Percentiles rank a stretch among this genome's conserved stretches.
Conservation (phyloP, 805 yeast species). For the Metschnikowia cerradonensis region DNA sequence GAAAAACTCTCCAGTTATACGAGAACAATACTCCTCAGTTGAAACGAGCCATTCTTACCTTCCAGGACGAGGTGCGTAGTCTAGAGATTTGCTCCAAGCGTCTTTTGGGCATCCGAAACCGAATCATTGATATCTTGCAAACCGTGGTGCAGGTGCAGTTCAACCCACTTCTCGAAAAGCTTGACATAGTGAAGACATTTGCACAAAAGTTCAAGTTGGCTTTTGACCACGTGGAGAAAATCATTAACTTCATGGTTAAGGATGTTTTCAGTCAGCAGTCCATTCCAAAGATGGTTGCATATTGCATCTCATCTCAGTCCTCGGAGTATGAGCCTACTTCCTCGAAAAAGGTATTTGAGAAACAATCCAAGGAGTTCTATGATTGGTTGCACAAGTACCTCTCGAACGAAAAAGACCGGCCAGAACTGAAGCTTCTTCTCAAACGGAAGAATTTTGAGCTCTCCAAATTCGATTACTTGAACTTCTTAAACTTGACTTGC, state of each 20-base stretch:
- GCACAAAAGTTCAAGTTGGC: constrained; percentile 21
- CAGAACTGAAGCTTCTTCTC: constrained; percentile 34
- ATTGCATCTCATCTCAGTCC: constrained; percentile 8
- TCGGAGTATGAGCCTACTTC: constrained; percentile 21
- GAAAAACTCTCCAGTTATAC: constrained; percentile 28
- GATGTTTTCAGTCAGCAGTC: constrained; percentile 28
- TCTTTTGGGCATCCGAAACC: constrained; percentile 17
- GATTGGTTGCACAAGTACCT: constrained; percentile 42
- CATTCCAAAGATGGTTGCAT: constrained; percentile 25
- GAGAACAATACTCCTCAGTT: constrained; percentile 30
- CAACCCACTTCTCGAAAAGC: constrained; percentile 20
- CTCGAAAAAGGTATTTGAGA: constrained; percentile 34
- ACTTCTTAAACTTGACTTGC: constrained; percentile 32
- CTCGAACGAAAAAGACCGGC: constrained; percentile 41
- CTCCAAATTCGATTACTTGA: constrained; percentile 44
- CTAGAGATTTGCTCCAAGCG: constrained; percentile 27
- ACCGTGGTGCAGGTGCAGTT: constrained; percentile 23
- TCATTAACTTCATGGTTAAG: constrained; percentile 24
- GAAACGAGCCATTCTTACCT: constrained; percentile 19
- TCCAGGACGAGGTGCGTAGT: constrained; percentile 30
- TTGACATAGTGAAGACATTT: constrained; percentile 26
- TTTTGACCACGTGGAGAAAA: constrained; percentile 32
- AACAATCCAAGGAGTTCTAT: constrained; percentile 39
- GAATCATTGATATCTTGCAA: constrained; percentile 23
- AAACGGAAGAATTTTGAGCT: constrained; percentile 40